Evolutionary conservation across 352 stramenopile species (phyloP).

Genomic region (Globisporangium solare): DNA sequence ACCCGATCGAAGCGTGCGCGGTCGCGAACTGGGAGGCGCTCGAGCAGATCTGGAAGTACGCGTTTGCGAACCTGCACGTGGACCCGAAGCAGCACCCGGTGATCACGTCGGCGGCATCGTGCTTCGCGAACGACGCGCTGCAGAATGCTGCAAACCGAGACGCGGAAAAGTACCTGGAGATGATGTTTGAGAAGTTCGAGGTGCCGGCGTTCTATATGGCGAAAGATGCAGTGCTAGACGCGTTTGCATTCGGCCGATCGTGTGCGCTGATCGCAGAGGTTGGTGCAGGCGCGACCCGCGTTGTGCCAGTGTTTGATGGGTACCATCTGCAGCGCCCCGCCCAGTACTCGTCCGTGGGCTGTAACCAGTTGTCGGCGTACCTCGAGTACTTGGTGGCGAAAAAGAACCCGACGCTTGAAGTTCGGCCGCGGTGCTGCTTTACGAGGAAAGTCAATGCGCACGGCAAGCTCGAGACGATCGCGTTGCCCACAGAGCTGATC

Average conservation of each 20-base stretch:
- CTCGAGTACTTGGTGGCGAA: constrained; percentile 58
- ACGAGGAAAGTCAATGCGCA: constrained; percentile 43
- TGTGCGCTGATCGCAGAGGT: constrained; percentile 87
- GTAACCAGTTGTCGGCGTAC: constrained; percentile 67
- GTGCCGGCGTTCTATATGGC: constrained; percentile 89
- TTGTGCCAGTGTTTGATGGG: constrained; percentile 89
- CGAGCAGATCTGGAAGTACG: constrained; percentile 77
- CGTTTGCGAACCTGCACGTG: constrained; percentile 69
- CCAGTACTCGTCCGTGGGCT: constrained; percentile 71
- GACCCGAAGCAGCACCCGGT: constrained; percentile 68
- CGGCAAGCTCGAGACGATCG: constrained; percentile 53
- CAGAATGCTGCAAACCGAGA: constrained; percentile 51
- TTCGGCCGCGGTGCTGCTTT: constrained; percentile 69
- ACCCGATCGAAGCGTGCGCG: constrained; percentile 48
- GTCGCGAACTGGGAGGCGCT: constrained; percentile 84
- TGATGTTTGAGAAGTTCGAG: constrained; percentile 92
- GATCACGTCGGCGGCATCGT: constrained; percentile 68
- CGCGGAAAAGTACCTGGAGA: constrained; percentile 78
- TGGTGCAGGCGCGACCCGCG: constrained; percentile 76
- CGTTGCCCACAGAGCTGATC: constrained; percentile 31
- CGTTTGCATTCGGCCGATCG: constrained; percentile 88
- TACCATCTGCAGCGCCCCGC: constrained; percentile 78
- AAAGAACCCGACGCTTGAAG: constrained; percentile 30
- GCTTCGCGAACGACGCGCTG: constrained; percentile 69
- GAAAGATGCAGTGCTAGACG: constrained; percentile 86